Percentiles rank a stretch among this genome's conserved stretches.
Conservation (phyloP, 2,329 filamentous ascomycete genomes). For the Atkinsonella hypoxylon region DNA sequence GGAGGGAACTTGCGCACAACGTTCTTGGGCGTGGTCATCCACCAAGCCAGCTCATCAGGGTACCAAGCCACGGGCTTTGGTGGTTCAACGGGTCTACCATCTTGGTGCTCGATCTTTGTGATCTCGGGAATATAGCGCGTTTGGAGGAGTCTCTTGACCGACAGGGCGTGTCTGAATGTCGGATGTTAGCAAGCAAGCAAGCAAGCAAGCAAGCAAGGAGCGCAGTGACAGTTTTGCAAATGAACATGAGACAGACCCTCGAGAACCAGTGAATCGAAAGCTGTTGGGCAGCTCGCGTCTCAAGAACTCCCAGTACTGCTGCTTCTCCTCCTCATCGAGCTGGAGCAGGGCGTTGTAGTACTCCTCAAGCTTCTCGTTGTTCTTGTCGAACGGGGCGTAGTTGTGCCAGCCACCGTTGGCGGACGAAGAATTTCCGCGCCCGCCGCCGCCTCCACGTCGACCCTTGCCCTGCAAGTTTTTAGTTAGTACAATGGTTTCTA, state of each 20-base stretch:
- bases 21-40: slow-evolving; percentile 96
- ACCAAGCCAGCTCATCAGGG: slow-evolving; percentile 89
- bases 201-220: slow-evolving; percentile 2
- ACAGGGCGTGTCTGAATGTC: slow-evolving; percentile 63
- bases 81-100: slow-evolving; percentile 71
- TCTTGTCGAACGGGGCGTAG: slow-evolving; percentile 46
- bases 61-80: slow-evolving; percentile 83
- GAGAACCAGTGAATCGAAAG: slow-evolving; percentile 93
- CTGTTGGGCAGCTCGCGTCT: slow-evolving; percentile 86
- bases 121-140: slow-evolving; percentile 87
- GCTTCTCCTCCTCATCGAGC: slow-evolving; percentile 64
- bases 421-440: slow-evolving; percentile 12
- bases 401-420: slow-evolving; percentile 20
- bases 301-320: slow-evolving; percentile 74
- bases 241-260: slow-evolving; percentile 46
- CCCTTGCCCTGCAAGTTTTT: slow-evolving; percentile 20
- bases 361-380: slow-evolving; percentile 72
- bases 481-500: slow-evolving; percentile 6
- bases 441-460: slow-evolving; percentile 24
- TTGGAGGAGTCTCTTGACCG: slow-evolving; percentile 80
- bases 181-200: slow-evolving; percentile 8
- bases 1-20: slow-evolving; percentile 87
- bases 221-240: background rate
- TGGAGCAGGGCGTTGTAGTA: slow-evolving; percentile 76
- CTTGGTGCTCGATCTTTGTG: slow-evolving; percentile 66